Base-by-base conservation (phyloP, 2,329 filamentous ascomycete species). In the Paraphoma chrysanthemicola region DNA sequence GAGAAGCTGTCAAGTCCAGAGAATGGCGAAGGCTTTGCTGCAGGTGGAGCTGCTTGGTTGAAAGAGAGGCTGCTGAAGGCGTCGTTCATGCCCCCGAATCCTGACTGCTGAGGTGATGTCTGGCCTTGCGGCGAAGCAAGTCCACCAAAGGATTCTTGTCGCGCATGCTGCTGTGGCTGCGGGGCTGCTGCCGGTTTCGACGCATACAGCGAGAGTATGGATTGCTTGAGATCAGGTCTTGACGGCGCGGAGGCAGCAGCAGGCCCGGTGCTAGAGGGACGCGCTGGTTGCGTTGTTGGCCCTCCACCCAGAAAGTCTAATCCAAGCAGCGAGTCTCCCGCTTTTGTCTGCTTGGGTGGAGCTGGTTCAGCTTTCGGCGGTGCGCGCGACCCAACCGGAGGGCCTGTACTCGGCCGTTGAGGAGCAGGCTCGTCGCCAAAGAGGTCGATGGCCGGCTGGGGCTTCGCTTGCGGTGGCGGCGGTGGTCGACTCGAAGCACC, bases 191-290 rank as follows among this genome's bases (percentile, higher is more conserved):
- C 90, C n/a, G 91, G 88, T 71, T 92, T 90, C 1, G 92, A 90
- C 10, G 93, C 92, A 74, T 99, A 99, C 14, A 99, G 85, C 7
- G 95, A 99, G 47, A 99, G 80, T 58, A 99, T 99, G 2, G 94
- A 98, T 77, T 97, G 94, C 79, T 99, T 99, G 57, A 99, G 82
- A 73, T 99, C 95, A 2, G 94, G 93, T 59, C 95, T 85, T 44
- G 93, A 96, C 67, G 91, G 88, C 11, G 85, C 84, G 16, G 82
- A 82, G 42, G 66, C 54, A 3, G 83, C 75, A 5, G 84, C 83
- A 11, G 88, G 87, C 4, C 89, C 86, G 17, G 92, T 92, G 78
- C 92, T 97, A 6, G 91, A 87, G n/a, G 93, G 91, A 51, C 93
- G 86, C 51, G 80, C 81, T 31, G 88, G 87, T n/a, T 92, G 87